Conservation (phyloP, 495 filamentous ascomycete genomes). For the Endocarpon pusillum region DNA sequence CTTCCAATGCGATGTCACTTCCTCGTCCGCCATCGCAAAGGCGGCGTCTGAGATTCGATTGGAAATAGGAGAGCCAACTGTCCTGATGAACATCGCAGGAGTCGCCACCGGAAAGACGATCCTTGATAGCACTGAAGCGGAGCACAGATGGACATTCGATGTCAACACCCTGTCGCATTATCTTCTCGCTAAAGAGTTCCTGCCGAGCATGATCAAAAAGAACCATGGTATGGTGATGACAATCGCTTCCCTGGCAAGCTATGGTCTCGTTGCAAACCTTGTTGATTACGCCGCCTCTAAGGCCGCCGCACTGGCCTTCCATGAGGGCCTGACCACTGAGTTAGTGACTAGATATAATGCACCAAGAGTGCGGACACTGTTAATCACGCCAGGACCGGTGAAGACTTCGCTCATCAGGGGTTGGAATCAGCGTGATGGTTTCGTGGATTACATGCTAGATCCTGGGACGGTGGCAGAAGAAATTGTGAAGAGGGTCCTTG, state of each 20-base stretch:
- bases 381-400: slow-evolving; percentile 48
- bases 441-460: slow-evolving; percentile 36
- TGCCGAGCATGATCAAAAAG: slow-evolving; percentile 40
- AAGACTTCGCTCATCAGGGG: slow-evolving; percentile 44
- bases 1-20: slow-evolving; percentile 50
- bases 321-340: slow-evolving; percentile 52
- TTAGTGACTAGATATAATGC: slow-evolving; percentile 44
- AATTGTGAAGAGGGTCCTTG: slow-evolving; percentile 41
- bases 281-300: slow-evolving; percentile 53
- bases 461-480: slow-evolving; percentile 48
- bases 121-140: slow-evolving; percentile 34
- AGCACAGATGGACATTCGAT: slow-evolving; percentile 48
- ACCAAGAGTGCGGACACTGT: slow-evolving; percentile 42
- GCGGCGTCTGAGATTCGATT: slow-evolving; percentile 32
- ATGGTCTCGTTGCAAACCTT: slow-evolving; percentile 43
- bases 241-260: slow-evolving; percentile 45
- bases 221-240: slow-evolving; percentile 68
- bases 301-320: slow-evolving; percentile 47
- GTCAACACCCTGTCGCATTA: slow-evolving; percentile 58
- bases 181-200: slow-evolving; percentile 45
- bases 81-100: slow-evolving; percentile 66
- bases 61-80: slow-evolving; percentile 43
- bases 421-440: slow-evolving; percentile 34
- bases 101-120: slow-evolving; percentile 43
- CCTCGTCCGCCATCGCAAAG: slow-evolving; percentile 25